These are phyloP conservation scores for Linderniella brevidens DNA, from an alignment of 257 asterid species.

Conservation along the genomic window DNA sequence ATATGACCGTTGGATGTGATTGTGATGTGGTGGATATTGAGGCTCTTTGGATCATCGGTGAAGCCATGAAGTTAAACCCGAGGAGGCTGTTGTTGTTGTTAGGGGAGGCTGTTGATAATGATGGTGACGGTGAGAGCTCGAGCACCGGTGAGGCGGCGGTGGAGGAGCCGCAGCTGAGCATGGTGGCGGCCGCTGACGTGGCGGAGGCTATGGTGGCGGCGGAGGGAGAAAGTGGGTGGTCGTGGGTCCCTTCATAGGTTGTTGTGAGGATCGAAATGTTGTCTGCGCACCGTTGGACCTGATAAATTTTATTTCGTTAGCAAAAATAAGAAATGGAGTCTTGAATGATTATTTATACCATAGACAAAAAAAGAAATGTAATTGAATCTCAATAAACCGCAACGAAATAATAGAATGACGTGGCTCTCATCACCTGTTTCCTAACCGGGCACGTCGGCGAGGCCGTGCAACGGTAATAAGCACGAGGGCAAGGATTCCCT, in stretches of 20 bases:
- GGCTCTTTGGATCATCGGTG: constrained; percentile 16
- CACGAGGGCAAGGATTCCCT: constrained; percentile 50
- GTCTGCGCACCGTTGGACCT: constrained; percentile 39
- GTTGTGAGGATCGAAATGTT: constrained; percentile 30
- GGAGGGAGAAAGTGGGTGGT: constrained; percentile 33
- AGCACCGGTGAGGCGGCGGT: constrained; percentile 7
- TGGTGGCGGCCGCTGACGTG: constrained; percentile 31
- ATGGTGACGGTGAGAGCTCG: neutral
- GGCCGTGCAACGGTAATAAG: constrained; percentile 40
- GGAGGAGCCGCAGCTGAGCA: constrained; percentile 27
- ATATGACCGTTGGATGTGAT: constrained; percentile 37
- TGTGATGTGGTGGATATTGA: constrained; percentile 19
- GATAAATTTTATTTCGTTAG: too few species aligned
- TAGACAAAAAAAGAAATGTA: neutral
- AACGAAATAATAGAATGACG: neutral
- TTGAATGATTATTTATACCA: too few species aligned
- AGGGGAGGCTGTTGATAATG: constrained; percentile 9
- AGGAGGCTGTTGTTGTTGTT: constrained; percentile 9
- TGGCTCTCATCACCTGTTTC: constrained; percentile 30
- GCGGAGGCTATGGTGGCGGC: constrained; percentile 40
- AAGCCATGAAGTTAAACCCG: constrained; percentile 11
- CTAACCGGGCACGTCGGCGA: constrained; percentile 34
- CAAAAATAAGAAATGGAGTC: neutral
- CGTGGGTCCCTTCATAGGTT: constrained; percentile 44
- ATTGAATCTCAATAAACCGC: too few species aligned